Base-by-base conservation (phyloP, 441 rosid species). In the Erysimum cheiri region DNA sequence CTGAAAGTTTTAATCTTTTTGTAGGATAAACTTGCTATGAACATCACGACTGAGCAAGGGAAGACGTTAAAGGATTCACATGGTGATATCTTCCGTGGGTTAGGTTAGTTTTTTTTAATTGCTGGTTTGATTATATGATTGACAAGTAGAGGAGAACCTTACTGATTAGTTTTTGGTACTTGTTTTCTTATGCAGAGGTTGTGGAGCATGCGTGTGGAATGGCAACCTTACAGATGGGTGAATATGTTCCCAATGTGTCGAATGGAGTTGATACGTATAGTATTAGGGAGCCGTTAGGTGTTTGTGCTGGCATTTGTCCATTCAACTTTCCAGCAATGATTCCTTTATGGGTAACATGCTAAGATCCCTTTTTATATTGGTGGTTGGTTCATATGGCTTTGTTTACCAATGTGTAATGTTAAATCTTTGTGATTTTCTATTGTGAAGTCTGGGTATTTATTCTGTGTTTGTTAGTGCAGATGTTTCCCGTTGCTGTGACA, bases 261-360 rank as follows among this genome's bases (percentile, higher is more conserved):
- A 89, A 77, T 80, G 97, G 98, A 80, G 88, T 93, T 37, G 98
- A 93, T 80, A 91, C 98, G 0, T 93, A 77, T 71, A 89, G 98
- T 78, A 31, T 89, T 44, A 85, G 97, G 77, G 98, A 89, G 80
- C 97, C 98, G 6, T 88, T 93, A 22, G 98, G 97, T 60, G 93
- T 93, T 40, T 93, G 97, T 78, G 98, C 98, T 49, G 98, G 97
- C 44, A 89, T 93, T 65, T 93, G 97, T 60, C 97, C 98, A 44
- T 93, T 91, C 82, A 93, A 93, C 85, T 93, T 93, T 69, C 97
- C 98, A 12, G 98, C 98, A 22, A 91, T 93, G 98, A 93, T 93
- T 77, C 98, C 98, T 36, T 84, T 93, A 78, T 93, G 98, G 98
- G 98, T 91, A 80, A 55, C 67, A 60, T 50, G 55, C 67, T 14